A percentile compares a stretch with the other conserved stretches of the same genome.
Conservation (phyloP, 768 basidiomycete species). For the Termitomyces sp. region DNA sequence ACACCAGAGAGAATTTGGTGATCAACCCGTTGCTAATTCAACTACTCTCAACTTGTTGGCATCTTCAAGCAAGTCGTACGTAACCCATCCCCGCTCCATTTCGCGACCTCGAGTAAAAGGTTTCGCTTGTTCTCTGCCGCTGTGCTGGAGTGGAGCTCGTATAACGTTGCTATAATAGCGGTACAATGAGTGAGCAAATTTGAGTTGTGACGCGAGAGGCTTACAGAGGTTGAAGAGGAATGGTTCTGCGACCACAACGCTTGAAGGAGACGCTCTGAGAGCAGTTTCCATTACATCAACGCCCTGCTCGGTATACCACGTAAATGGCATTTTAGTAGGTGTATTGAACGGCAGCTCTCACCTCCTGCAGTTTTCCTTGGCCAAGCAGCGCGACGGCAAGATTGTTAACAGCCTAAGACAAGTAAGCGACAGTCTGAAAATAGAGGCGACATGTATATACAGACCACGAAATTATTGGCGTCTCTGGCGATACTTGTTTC, state of each 20-base stretch:
- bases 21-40: neutral
- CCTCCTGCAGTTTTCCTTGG: conserved; percentile 73
- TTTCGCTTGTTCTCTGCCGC: conserved; percentile 76
- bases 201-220: conserved; percentile 18
- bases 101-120: conserved; percentile 70
- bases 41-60: conserved; percentile 44
- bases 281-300: conserved; percentile 67
- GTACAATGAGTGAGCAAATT: neutral
- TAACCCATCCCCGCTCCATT: conserved; percentile 85
- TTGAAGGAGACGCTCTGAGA: conserved; percentile 60
- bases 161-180: conserved; percentile 61
- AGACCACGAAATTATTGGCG: conserved; percentile 56
- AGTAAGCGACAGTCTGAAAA: neutral
- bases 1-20: too few relatives aligned
- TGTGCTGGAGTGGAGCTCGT: conserved; percentile 72
- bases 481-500: conserved; percentile 44
- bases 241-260: conserved; percentile 74
- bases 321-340: neutral
- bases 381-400: conserved; percentile 67
- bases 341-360: conserved; percentile 20
- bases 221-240: conserved; percentile 83
- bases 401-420: conserved; percentile 55
- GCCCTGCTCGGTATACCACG: conserved; percentile 39
- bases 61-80: conserved; percentile 76
- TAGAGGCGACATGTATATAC: conserved; percentile 17